Base-by-base conservation (phyloP, 2,329 filamentous ascomycete species). In the Zymoseptoria crescenta region DNA sequence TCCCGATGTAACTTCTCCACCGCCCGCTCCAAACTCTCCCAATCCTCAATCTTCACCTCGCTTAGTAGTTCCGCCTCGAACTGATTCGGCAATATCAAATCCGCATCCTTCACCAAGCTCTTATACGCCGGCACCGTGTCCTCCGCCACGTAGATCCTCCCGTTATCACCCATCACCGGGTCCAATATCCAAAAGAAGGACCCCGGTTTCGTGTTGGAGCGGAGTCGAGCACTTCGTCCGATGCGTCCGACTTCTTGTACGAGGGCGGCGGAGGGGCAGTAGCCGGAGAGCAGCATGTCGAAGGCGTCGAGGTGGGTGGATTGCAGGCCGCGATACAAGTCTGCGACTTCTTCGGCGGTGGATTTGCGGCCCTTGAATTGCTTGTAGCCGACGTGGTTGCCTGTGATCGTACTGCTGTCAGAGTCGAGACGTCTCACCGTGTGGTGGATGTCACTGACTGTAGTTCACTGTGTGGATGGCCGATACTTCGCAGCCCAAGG, bases 81-180 rank as follows among this genome's bases (percentile, higher is more conserved):
- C 68, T 97, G 93, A 72, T 99, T 99, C 3, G 94, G 94, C 16
- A 97, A 77, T 58, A 99, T 95, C 66, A 99, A 74, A 74, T 99
- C 94, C 2, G 94, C 93, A 68, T 93, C 82, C 41, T 81, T 81
- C 21, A 97, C 79, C 59, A 96, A 79, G 24, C 80, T 80, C 75
- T 91, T 93, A 74, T 97, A 99, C 13, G 89, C 91, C 0, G 92
- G 92, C 16, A 97, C 89, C 3, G 96, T 91, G 64, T 96, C 91
- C 67, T 93, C 87, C 5, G 87, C 89, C 7, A 99, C 93, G 71
- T 99, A 99, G 10, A 99, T 80, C 65, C 83, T 85, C 54, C 91
- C 94, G 69, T 96, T 91, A 72, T 99, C 94, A 29, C 94, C 94
- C 94, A 99, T 99, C 53, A 99, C 94, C 0, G 95, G 94, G 73